These are phyloP conservation scores for Penicillium parvum DNA, from an alignment of 495 filamentous ascomycete genomes.

Conservation along the genomic window DNA sequence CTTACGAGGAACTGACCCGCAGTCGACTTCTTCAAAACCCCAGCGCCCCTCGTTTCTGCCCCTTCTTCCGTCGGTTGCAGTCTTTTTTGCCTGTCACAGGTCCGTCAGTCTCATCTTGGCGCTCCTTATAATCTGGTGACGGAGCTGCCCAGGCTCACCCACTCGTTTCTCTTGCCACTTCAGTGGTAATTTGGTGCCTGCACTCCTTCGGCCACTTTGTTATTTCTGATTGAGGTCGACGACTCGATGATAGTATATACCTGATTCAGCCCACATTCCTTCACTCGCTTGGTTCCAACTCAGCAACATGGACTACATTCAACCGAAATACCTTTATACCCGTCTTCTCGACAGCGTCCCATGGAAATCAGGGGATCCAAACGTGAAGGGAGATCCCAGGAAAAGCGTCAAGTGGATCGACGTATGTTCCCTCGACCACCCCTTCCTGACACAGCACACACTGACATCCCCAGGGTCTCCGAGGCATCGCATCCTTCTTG, in stretches of 20 bases:
- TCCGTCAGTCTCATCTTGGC: constrained; percentile 9
- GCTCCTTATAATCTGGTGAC: constrained; percentile 1
- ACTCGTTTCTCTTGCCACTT: constrained; percentile 3
- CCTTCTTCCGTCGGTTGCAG: constrained; percentile 9
- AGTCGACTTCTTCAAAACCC: constrained; percentile 14
- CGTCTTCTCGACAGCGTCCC: constrained; percentile 30
- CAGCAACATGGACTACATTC: constrained; percentile 23
- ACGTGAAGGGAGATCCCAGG: constrained; percentile 33
- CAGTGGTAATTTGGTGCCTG: background rate
- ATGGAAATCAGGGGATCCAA: constrained; percentile 30
- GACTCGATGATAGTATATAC: constrained; percentile 9
- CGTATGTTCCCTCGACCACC: constrained; percentile 38
- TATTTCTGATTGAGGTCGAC: constrained; percentile 11
- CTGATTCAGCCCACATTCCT: constrained; percentile 6
- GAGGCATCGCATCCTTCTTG: constrained; percentile 60
- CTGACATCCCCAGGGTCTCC: constrained; percentile 47
- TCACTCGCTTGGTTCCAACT: background rate
- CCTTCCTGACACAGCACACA: background rate
- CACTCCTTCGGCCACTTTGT: constrained; percentile 8
- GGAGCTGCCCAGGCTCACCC: background rate
- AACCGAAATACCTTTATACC: constrained; percentile 26
- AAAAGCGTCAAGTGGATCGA: constrained; percentile 70
- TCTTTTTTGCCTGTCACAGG: constrained; percentile 5
- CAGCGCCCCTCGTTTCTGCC: constrained; percentile 5
- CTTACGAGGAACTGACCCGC: constrained; percentile 2